A percentile compares a stretch with the other conserved stretches of the same genome.
Evolutionary conservation across 2,329 filamentous ascomycete species (phyloP).

Genomic region (Calonectria leucothoes): DNA sequence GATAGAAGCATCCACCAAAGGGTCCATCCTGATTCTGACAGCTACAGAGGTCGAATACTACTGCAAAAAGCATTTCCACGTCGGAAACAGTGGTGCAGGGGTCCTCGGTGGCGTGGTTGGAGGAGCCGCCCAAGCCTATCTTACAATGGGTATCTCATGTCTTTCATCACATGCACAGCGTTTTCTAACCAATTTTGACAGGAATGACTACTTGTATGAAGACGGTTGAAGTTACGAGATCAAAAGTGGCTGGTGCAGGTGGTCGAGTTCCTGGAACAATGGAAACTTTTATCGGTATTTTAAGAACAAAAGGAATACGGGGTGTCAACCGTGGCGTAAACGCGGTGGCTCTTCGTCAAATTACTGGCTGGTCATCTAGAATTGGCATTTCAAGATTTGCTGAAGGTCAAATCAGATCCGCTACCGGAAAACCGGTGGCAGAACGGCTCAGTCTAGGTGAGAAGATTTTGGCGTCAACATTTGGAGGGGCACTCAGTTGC

Average conservation of each 20-base stretch:
- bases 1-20: conserved; percentile 24
- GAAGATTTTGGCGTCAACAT: conserved; percentile 15
- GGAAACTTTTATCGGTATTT: conserved; percentile 18
- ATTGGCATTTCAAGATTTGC: conserved; percentile 22
- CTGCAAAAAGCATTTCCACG: conserved; percentile 5
- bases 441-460: conserved; percentile 11
- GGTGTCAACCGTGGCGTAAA: conserved; percentile 21
- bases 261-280: conserved; percentile 18
- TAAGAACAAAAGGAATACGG: conserved; percentile 17
- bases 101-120: conserved; percentile 11
- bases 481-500: conserved; percentile 19
- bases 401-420: conserved; percentile 4
- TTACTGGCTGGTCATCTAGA: conserved; percentile 23
- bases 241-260: neutral
- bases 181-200: neutral
- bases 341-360: conserved; percentile 20
- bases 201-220: conserved; percentile 26
- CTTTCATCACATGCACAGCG: too few relatives aligned
- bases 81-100: neutral
- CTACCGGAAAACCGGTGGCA: neutral
- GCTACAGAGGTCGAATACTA: conserved; percentile 21
- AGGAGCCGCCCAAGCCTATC: conserved; percentile 23
- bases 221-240: conserved; percentile 20
- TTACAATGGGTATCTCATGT: conserved; percentile 14
- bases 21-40: conserved; percentile 17